phyloP scores from a whole-genome alignment of 495 filamentous ascomycete species.

The Mytilinidion resinicola region DNA sequence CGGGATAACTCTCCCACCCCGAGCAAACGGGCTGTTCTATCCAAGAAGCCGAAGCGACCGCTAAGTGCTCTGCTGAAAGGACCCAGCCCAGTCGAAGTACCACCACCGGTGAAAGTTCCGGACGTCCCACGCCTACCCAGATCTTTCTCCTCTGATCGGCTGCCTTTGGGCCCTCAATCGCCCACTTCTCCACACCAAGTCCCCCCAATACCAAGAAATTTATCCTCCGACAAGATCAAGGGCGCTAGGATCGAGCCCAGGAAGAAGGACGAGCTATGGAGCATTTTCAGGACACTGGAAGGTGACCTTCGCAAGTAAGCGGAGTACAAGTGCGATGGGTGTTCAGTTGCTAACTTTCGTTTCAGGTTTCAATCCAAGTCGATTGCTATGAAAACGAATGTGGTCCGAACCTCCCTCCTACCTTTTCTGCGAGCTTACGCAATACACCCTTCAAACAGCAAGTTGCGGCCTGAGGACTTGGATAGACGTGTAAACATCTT shows the following conservation, averaged over 20 bases:
- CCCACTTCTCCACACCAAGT: slow-evolving; percentile 41
- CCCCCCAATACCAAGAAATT: slow-evolving; percentile 47
- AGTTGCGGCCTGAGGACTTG: slow-evolving; percentile 71
- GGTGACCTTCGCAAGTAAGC: slow-evolving; percentile 69
- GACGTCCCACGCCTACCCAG: slow-evolving; percentile 49
- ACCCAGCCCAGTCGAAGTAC: slow-evolving; percentile 1
- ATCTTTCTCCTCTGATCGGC: slow-evolving; percentile 54
- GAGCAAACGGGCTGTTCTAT: slow-evolving; percentile 9
- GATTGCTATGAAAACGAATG: slow-evolving; percentile 68
- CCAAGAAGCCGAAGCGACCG: slow-evolving; percentile 23
- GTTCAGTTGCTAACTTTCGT: not conserved
- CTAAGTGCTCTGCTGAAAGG: slow-evolving; percentile 23
- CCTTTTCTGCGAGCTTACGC: slow-evolving; percentile 74
- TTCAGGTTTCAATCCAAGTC: slow-evolving; percentile 68
- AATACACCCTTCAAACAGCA: slow-evolving; percentile 61
- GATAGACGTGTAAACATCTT: slow-evolving; percentile 76
- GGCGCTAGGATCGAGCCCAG: slow-evolving; percentile 36
- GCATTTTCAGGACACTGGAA: slow-evolving; percentile 72
- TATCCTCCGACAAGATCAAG: slow-evolving; percentile 38
- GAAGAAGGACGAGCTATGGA: slow-evolving; percentile 86
- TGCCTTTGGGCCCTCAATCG: slow-evolving; percentile 40
- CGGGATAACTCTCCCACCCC: not conserved
- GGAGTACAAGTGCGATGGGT: not conserved
- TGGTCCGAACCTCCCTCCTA: slow-evolving; percentile 72
- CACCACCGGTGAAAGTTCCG: slow-evolving; percentile 40